phyloP scores from a whole-genome alignment of 116 monocot genomes.

The Cymodocea nodosa region DNA sequence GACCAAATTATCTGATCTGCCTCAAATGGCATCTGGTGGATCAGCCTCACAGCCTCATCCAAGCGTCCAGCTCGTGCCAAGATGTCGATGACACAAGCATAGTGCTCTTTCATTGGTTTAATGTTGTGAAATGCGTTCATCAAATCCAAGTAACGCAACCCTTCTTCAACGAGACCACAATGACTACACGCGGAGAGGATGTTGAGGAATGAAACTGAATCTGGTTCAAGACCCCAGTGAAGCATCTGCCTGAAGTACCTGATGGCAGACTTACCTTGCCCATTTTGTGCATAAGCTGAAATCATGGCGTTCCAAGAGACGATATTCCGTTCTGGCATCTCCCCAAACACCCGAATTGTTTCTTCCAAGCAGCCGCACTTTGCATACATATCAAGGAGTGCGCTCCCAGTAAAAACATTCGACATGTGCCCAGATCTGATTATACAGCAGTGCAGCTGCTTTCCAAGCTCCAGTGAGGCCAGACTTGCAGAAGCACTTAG shows the following conservation, averaged over 20 bases:
- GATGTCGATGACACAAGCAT: constrained; percentile 62
- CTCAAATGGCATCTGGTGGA: constrained; percentile 41
- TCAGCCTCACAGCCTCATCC: constrained; percentile 32
- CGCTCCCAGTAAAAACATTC: constrained; percentile 22
- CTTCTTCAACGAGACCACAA: constrained; percentile 56
- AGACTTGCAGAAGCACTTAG: constrained; percentile 33
- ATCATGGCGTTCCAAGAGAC: constrained; percentile 38
- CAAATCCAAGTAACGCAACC: constrained; percentile 36
- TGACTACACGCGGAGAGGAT: constrained; percentile 76
- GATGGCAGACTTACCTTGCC: constrained; percentile 17
- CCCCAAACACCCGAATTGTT: constrained; percentile 11
- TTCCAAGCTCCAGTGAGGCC: constrained; percentile 20
- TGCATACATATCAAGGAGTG: constrained; percentile 26
- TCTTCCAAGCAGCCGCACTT: constrained; percentile 30
- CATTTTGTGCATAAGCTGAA: constrained; percentile 28
- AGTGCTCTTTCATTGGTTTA: constrained; percentile 55
- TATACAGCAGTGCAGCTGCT: constrained; percentile 26
- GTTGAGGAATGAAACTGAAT: constrained; percentile 18
- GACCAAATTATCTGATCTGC: constrained; percentile 66
- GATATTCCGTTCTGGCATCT: constrained; percentile 29
- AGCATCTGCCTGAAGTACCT: constrained; percentile 21
- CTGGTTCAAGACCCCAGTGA: constrained; percentile 20
- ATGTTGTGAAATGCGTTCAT: constrained; percentile 31
- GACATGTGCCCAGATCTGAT: constrained; percentile 14
- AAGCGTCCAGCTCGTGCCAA: constrained; percentile 59